Conservation (phyloP, 176 grass and related monocot genomes). For the Pontederia crassipes region DNA sequence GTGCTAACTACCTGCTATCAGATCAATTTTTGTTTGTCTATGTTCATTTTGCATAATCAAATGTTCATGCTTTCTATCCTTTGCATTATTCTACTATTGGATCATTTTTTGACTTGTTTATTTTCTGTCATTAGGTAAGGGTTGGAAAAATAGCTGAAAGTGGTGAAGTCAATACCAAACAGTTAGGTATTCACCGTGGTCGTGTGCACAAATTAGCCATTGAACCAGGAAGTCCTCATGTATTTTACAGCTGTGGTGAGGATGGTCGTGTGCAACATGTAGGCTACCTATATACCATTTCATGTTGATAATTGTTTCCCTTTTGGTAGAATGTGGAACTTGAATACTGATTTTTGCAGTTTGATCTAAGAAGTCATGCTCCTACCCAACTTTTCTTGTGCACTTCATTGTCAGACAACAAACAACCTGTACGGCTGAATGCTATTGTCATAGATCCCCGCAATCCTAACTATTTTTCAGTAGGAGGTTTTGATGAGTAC, state of each 20-base stretch:
- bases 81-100: not conserved
- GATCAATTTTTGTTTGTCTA: too few species aligned
- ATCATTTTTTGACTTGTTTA: not conserved
- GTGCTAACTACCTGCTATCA: too few species aligned
- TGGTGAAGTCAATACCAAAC: conserved; percentile 44
- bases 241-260: conserved; percentile 83
- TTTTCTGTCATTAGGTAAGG: conserved; percentile 45
- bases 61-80: not conserved
- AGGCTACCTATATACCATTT: conserved; percentile 9
- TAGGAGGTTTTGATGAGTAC: conserved; percentile 69
- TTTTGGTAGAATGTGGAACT: conserved; percentile 9
- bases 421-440: conserved; percentile 41
- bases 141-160: conserved; percentile 47
- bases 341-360: conserved; percentile 36
- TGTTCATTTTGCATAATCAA: too few species aligned
- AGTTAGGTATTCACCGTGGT: conserved; percentile 41
- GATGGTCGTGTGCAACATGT: conserved; percentile 83
- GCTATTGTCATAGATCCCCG: conserved; percentile 58
- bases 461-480: conserved; percentile 54
- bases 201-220: conserved; percentile 55
- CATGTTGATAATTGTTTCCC: conserved; percentile 11
- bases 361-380: conserved; percentile 57
- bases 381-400: conserved; percentile 63
- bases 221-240: conserved; percentile 57
- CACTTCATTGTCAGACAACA: conserved; percentile 43